Evolutionary conservation across 345 rosid genomes (phyloP).

Genomic region (Garcia nutans): DNA sequence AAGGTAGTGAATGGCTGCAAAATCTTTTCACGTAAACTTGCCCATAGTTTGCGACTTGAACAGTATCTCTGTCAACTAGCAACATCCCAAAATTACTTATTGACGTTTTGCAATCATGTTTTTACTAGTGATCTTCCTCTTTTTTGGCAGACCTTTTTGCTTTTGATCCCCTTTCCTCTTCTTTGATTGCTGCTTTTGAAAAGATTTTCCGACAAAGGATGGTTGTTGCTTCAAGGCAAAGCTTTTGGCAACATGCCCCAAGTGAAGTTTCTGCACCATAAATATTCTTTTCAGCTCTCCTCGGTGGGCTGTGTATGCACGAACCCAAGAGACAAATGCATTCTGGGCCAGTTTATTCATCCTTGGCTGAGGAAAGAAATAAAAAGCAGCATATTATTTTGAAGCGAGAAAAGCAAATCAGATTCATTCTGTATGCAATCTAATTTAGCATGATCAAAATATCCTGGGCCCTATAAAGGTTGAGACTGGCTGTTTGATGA

Average conservation of each 20-base stretch:
- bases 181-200: constrained; percentile 56
- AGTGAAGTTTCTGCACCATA: constrained; percentile 84
- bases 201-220: constrained; percentile 72
- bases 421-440: background rate
- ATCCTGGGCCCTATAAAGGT: background rate
- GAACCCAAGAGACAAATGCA: constrained; percentile 91
- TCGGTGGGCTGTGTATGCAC: constrained; percentile 86
- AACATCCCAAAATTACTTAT: constrained; percentile 1
- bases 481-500: background rate
- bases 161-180: constrained; percentile 72
- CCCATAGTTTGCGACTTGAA: background rate
- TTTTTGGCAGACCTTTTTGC: constrained; percentile 22
- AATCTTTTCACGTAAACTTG: background rate
- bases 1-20: background rate
- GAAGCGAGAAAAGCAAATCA: constrained; percentile 5
- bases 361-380: constrained; percentile 46
- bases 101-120: background rate
- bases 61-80: background rate
- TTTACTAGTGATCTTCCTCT: constrained; percentile 15
- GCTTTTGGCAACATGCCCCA: constrained; percentile 97
- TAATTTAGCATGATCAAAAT: background rate
- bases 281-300: constrained; percentile 88
- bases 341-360: constrained; percentile 67
- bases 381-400: constrained; percentile 21
- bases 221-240: constrained; percentile 91